phyloP scores from a whole-genome alignment of 768 basidiomycete species.

The Holtermanniella nyarrowii region DNA sequence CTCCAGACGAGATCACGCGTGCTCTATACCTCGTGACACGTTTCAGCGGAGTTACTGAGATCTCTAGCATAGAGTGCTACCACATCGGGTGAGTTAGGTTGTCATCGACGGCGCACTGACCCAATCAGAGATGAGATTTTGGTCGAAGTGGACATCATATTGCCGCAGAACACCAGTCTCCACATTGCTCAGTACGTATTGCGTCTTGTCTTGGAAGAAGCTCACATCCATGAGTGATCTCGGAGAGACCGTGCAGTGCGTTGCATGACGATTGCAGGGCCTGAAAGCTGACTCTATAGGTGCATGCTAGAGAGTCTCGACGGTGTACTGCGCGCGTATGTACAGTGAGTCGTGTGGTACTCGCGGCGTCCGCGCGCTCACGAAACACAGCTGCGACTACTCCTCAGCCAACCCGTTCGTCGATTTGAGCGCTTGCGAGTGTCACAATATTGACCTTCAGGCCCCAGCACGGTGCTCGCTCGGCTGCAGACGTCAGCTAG shows the following conservation, averaged over 20 bases:
- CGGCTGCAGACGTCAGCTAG: too few species aligned
- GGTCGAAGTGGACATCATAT: slow-evolving; percentile 35
- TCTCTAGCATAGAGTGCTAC: slow-evolving; percentile 41
- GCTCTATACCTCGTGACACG: slow-evolving; percentile 43
- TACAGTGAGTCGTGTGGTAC: slow-evolving; percentile 20
- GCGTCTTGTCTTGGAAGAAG: too few species aligned
- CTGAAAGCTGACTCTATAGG: slow-evolving; percentile 4
- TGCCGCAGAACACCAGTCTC: slow-evolving; percentile 23
- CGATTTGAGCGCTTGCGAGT: too few species aligned
- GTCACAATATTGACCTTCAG: too few species aligned
- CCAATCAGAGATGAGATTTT: slow-evolving; percentile 24
- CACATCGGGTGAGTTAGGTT: slow-evolving; percentile 38
- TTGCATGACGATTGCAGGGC: not conserved
- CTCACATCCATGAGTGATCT: slow-evolving; percentile 19
- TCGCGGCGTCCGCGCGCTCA: not conserved
- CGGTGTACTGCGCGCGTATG: slow-evolving; percentile 40
- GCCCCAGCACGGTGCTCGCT: too few species aligned
- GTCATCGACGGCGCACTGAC: slow-evolving; percentile 10
- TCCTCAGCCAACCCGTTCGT: slow-evolving; percentile 25
- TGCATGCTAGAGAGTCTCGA: slow-evolving; percentile 31
- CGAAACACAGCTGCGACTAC: slow-evolving; percentile 14
- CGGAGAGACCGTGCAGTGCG: slow-evolving; percentile 40
- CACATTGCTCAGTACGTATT: slow-evolving; percentile 34
- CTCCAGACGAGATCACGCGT: slow-evolving; percentile 28
- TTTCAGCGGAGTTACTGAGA: slow-evolving; percentile 41